phyloP scores from a whole-genome alignment of 2,329 filamentous ascomycete genomes.

The Penicillium sp. region DNA sequence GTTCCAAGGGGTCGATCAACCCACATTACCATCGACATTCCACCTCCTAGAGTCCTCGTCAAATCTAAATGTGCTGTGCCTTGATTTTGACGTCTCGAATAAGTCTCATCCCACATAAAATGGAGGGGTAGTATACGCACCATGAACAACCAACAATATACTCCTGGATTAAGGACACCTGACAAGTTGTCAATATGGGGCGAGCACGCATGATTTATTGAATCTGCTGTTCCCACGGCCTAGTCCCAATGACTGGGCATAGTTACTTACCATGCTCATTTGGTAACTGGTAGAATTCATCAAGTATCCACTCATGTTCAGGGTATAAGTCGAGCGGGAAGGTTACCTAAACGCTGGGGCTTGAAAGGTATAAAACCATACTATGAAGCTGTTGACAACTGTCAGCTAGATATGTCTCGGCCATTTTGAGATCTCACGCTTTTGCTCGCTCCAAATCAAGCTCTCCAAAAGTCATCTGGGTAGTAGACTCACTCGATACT shows the following conservation, averaged over 20 bases:
- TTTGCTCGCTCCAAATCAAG: too few relatives aligned
- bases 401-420: neutral
- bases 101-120: neutral
- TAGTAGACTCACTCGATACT: too few relatives aligned
- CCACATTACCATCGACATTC: slow-evolving; percentile 18
- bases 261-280: neutral
- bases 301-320: too few relatives aligned
- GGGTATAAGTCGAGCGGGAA: neutral
- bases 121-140: neutral
- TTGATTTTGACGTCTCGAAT: neutral
- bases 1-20: slow-evolving; percentile 1
- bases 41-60: slow-evolving; percentile 12
- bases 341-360: too few relatives aligned
- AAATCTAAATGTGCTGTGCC: slow-evolving; percentile 6
- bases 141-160: neutral
- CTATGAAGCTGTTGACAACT: neutral
- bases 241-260: too few relatives aligned
- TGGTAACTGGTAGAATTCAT: neutral
- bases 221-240: neutral
- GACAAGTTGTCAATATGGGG: neutral
- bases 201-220: neutral
- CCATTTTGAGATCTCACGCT: too few relatives aligned
- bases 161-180: neutral
- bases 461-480: too few relatives aligned
- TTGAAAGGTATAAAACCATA: neutral